Base-by-base conservation (phyloP, 192 early-diverging fungal species). In the Physocladia obscura region DNA sequence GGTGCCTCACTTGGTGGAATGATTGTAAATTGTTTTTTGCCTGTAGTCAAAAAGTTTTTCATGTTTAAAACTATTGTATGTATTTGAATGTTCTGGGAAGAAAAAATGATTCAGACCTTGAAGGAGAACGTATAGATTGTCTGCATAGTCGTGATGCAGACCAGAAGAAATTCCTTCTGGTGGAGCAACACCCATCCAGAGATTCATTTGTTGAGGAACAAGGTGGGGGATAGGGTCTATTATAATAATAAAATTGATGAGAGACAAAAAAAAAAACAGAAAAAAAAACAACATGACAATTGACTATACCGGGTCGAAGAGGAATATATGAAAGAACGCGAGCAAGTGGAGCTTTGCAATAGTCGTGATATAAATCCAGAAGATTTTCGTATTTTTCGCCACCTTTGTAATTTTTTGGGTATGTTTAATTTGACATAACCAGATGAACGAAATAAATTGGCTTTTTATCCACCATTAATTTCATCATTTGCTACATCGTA, bases 111-210 rank as follows among this genome's bases (percentile, higher is more conserved):
- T 77, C 2, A 29, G 13, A 1, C 78, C 78, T 57, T 52, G 47
- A 6, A 79, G 36, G 2, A 79, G 71, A 17, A 74, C 49, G 58
- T 79, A 79, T 6, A 79, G 58, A 63, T 79, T 79, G 50, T 79
- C 78, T 13, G 77, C 77, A 50, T 62, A 79, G 47, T 79, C 78
- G 48, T 79, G 78, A 49, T 79, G 78, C 3, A 79, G 76, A 5
- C 78, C 76, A 24, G 71, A 70, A 30, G 71, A 76, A 13, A 56
- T 30, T 19, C 78, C 75, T 36, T 50, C 51, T 19, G 59, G 59
- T 2, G 57, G 51, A 17, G 62, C 38, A 27, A 15, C 34, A 49
- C 78, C 78, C 56, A 79, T 71, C 78, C 78, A 79, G 27, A 79
- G 44, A 49, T 79, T 79, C 13, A 79, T 22, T 54, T 79, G 77